Evolutionary conservation across 441 rosid species (phyloP).

Genomic region (Adansonia rubrostipa): DNA sequence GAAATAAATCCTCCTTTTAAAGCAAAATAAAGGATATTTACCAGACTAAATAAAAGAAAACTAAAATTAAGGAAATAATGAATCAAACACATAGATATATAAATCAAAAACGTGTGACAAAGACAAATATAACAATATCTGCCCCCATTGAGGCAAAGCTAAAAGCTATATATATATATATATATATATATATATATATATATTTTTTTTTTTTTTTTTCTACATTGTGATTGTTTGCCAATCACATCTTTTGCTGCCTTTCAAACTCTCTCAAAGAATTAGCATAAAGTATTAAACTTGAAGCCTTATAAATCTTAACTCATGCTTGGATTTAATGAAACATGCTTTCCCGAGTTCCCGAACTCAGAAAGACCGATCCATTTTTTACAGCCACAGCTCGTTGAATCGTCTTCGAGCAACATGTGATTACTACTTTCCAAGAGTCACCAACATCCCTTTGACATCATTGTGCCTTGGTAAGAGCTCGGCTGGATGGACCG

Average conservation of each 20-base stretch:
- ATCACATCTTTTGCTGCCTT: background rate
- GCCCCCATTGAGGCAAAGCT: slow-evolving; percentile 17
- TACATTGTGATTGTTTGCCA: slow-evolving; percentile 22
- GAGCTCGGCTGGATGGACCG: slow-evolving; percentile 64
- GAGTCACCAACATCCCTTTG: background rate
- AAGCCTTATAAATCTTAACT: background rate
- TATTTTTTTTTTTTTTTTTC: background rate
- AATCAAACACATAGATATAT: background rate
- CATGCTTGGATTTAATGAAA: slow-evolving; percentile 6
- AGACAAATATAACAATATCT: background rate
- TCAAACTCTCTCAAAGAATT: slow-evolving; percentile 14
- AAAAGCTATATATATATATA: slow-evolving; percentile 13
- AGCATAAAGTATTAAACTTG: background rate
- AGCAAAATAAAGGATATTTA: no score
- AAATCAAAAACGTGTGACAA: background rate
- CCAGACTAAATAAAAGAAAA: no score
- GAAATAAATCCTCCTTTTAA: no score
- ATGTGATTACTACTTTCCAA: background rate
- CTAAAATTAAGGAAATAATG: no score
- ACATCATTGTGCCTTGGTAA: slow-evolving; percentile 50
- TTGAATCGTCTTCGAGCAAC: background rate
- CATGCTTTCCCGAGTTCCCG: background rate
- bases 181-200: background rate
- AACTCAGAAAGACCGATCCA: background rate
- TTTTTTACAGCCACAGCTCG: background rate